Evolutionary conservation across 2,329 filamentous ascomycete genomes (phyloP), one percentile per base, ranked within the genome.

Genomic region (Chaetothyriales sp.): DNA sequence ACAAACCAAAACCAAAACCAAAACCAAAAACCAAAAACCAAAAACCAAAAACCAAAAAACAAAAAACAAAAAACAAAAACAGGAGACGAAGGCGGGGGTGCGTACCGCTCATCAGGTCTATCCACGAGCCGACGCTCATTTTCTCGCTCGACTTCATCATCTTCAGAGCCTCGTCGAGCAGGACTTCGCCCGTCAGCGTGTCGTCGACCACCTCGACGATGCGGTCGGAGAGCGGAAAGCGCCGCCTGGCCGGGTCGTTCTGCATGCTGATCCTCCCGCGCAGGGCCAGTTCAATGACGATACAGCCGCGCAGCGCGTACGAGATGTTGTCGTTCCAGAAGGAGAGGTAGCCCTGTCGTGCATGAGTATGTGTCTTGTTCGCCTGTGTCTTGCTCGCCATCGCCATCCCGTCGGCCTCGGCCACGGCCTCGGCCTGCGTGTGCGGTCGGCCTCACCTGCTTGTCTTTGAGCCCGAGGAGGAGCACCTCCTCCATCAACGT

Each of bases 241-340:
- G 83, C 73, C 92, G 81, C 70, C 92, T 80, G 60, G 86, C 85
- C 48, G 89, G 85, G 71, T 97, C 92, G 70, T 94, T 95, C 69
- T 97, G 88, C 92, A 98, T 98, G 78, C 85, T 90, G 70, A 98
- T 86, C 62, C 92, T 86, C 65, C 92, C 92, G 59, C 92, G 80
- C 72, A 98, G 94, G 57, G 92, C 92, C 63, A 98, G 76, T 71
- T 98, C 92, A 70, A 97, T 87, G 61, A 98, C 92, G 67, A 98
- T 98, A 72, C 92, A 98, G 66, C 92, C 92, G 68, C 92, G 83
- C 57, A 98, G 78, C 59, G 92, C 92, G 69, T 98, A 98, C 55
- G 89, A 95, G 65, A 98, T 98, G 73, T 98, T 98, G 72, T 98
- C 92, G 72, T 98, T 98, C 92, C 92, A 98, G 72, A 98, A 98